Evolutionary conservation across 768 basidiomycete species (phyloP), one percentile per base, ranked within the genome.

Genomic region (Rhizopogon rudus): DNA sequence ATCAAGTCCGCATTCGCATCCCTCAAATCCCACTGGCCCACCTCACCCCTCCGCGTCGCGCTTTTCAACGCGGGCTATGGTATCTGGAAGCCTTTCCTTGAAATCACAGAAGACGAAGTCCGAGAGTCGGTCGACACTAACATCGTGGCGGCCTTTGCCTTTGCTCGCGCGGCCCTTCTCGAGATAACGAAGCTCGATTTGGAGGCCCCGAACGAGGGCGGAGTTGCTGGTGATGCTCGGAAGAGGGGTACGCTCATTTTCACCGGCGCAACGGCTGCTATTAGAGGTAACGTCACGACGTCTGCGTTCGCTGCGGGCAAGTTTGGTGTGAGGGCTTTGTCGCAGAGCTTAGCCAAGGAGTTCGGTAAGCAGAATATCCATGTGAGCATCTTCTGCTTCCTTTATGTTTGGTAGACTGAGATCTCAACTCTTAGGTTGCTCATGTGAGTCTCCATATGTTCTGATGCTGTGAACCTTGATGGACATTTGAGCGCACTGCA

Each of bases 311-410:
- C 87, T 4, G 81, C 85, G 3, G 80, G 80, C 0, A 89, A 88
- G 64, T 81, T 79, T 51, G 87, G 80, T 3, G 35, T 81, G 37
- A 73, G 88, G 42, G 83, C 82, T 0, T 71, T 90, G 44, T 79
- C 81, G 0, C 88, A 90, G 70, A 87, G 86, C 60, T 67, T 89
- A 62, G 80, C 82, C 7, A 88, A 88, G 67, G 87, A 90, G 63
- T 89, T 88, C 63, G 82, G 82, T 25, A 83, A 83, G 66, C 72
- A 88, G 41, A 83, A 88, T 61, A 88, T 90, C 49, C 87, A 90
- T 67, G 88, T 84, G 17, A 49, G 76, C 59, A 3, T 44, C 44
- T 22, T 2, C 13, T 5, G 0, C 0, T 40, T 6, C 40, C 33
- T 17, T 29, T 39, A 42, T 13, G 2, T 12, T 29, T 37, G 5